These are phyloP conservation scores for Penicillium mononematosum DNA, from an alignment of 495 filamentous ascomycete species.

Conservation along the genomic window DNA sequence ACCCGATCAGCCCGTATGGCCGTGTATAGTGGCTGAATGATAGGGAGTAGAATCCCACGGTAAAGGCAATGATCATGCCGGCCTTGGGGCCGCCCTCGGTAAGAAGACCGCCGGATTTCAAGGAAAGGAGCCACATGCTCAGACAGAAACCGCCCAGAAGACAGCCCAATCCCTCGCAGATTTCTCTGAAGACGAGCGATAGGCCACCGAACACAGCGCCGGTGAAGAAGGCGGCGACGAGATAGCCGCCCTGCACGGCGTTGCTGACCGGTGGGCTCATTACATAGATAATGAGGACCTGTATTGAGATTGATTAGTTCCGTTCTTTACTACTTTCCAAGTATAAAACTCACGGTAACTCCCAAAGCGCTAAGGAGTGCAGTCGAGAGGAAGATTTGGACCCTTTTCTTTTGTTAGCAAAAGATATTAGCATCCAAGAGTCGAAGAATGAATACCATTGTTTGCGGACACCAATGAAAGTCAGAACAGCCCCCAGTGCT, in stretches of 20 bases:
- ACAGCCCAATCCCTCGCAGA: conserved; percentile 85
- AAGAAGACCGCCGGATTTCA: conserved; percentile 76
- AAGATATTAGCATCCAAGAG: neutral
- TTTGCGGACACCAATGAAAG: conserved; percentile 81
- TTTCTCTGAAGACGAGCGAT: conserved; percentile 76
- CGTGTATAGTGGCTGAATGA: conserved; percentile 80
- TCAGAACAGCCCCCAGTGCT: conserved; percentile 63
- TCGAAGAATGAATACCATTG: conserved; percentile 43
- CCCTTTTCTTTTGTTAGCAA: conserved; percentile 31
- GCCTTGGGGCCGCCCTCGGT: conserved; percentile 57
- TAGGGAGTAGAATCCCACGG: conserved; percentile 61
- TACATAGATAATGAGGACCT: conserved; percentile 84
- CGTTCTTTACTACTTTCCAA: neutral
- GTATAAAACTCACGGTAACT: conserved; percentile 56
- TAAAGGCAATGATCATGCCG: conserved; percentile 74
- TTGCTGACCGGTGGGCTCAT: conserved; percentile 76
- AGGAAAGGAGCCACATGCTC: conserved; percentile 85
- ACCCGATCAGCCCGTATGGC: conserved; percentile 70
- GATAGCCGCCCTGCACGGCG: conserved; percentile 82
- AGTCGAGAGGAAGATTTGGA: conserved; percentile 79
- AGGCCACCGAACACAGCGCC: conserved; percentile 74
- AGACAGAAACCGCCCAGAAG: conserved; percentile 84
- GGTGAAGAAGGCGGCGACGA: conserved; percentile 75
- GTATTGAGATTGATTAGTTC: conserved; percentile 6
- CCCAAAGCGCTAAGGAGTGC: conserved; percentile 71